Base-by-base conservation (phyloP, 192 early-diverging fungal species). In the Podila horticola region DNA sequence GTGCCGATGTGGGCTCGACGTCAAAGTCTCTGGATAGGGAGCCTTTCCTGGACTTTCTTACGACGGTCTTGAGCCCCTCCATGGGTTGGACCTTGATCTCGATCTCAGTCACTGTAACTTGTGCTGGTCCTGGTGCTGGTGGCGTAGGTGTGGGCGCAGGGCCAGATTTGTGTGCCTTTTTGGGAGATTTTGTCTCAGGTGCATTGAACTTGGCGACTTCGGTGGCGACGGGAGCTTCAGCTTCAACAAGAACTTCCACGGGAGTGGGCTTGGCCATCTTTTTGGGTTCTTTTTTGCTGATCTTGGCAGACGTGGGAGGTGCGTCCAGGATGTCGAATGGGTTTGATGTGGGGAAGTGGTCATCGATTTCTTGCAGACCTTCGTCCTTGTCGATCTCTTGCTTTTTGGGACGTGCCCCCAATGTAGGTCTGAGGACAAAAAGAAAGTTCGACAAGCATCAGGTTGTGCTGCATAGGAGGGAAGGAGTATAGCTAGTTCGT, bases 261-360 rank as follows among this genome's bases (percentile, higher is more conserved):
- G 22, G 24, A 19, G 29, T 26, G 24, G 52, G 20, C 11, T n/a
- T 55, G 22, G 52, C 22, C 22, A 28, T 38, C 22, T 58, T 30
- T 24, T 15, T 22, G 17, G n/a, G 13, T 15, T 24, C 50, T 31
- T 58, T 67, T 22, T 50, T 48, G 45, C 45, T 19, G 26, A 24
- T 19, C 31, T 67, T 58, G 28, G 20, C 49, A 17, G 51, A 31
- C 0, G 22, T 19, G 19, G 20, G 66, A 30, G 29, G 19, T 7
- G 29, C 61, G 2, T 72, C 34, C 30, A 72, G 62, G 22, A 64
- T 38, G 38, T 64, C 51, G 36, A 72, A 71, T 17, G 69, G 69
- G 49, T 71, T 71, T 28, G 69, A 62, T 5, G 31, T 38, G 33
- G 62, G n/a, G 12, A 72, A 45, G 8, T 36, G 34, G 12, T 72